These are phyloP conservation scores for Globisporangium alternatum DNA, from an alignment of 352 stramenopile genomes.

Conservation along the genomic window DNA sequence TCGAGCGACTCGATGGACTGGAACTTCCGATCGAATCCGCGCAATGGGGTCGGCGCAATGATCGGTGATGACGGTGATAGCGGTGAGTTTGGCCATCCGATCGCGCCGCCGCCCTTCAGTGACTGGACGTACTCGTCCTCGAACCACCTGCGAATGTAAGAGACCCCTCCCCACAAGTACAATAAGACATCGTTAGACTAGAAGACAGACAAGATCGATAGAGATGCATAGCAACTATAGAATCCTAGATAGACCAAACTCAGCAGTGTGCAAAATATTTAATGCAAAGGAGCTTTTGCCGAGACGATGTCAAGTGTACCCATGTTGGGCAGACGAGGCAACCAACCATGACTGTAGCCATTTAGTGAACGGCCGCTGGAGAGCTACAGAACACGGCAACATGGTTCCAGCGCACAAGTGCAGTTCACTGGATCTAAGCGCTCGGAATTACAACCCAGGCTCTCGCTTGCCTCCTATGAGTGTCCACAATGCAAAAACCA, in stretches of 20 bases:
- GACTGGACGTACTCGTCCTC: slow-evolving; percentile 18
- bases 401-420: neutral
- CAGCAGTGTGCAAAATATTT: neutral
- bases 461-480: neutral
- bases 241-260: neutral
- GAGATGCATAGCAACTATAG: neutral
- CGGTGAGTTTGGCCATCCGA: neutral
- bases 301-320: neutral
- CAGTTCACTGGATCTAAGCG: neutral
- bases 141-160: slow-evolving; percentile 15
- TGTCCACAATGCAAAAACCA: neutral
- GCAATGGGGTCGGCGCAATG: neutral
- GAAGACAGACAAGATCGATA: neutral
- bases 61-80: neutral
- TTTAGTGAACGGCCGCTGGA: neutral
- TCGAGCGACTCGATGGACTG: slow-evolving; percentile 17
- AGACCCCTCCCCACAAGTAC: neutral
- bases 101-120: slow-evolving; percentile 14
- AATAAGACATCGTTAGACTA: neutral
- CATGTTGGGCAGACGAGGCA: neutral
- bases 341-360: neutral
- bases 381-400: neutral
- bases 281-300: neutral
- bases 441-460: neutral
- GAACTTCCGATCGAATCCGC: slow-evolving; percentile 18